These are phyloP conservation scores for Silene vulgaris DNA, from an alignment of 179 eudicot genomes.

Conservation along the genomic window DNA sequence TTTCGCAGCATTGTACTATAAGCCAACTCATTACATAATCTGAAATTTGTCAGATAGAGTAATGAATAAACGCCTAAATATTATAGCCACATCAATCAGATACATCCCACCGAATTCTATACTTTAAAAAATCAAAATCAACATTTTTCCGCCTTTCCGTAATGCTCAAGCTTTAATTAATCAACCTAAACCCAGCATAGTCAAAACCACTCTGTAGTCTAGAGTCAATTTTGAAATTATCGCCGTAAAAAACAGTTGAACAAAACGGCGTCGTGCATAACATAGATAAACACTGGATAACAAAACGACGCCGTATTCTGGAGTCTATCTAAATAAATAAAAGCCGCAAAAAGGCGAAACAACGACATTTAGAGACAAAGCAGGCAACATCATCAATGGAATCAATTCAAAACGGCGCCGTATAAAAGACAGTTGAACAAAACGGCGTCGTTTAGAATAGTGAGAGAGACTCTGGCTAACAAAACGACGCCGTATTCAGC, in stretches of 20 bases:
- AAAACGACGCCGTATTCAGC: background rate
- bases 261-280: too few relatives aligned
- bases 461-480: too few relatives aligned
- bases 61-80: conserved; percentile 8
- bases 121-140: conserved; percentile 1
- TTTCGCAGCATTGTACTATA: background rate
- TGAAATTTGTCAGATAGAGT: background rate
- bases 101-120: conserved; percentile 16
- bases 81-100: conserved; percentile 13
- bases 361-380: background rate
- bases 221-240: background rate
- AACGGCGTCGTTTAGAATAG: too few relatives aligned
- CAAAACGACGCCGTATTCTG: background rate
- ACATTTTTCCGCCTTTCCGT: background rate
- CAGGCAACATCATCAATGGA: too few relatives aligned
- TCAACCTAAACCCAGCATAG: background rate
- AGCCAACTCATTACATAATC: background rate
- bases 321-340: background rate
- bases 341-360: background rate
- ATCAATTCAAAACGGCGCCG: background rate
- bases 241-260: too few relatives aligned
- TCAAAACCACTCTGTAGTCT: background rate
- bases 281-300: too few relatives aligned
- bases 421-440: too few relatives aligned
- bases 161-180: background rate